Percentiles rank a stretch among this genome's conserved stretches.
Evolutionary conservation across 2,329 filamentous ascomycete genomes (phyloP).

Genomic region (Monilinia polystroma): DNA sequence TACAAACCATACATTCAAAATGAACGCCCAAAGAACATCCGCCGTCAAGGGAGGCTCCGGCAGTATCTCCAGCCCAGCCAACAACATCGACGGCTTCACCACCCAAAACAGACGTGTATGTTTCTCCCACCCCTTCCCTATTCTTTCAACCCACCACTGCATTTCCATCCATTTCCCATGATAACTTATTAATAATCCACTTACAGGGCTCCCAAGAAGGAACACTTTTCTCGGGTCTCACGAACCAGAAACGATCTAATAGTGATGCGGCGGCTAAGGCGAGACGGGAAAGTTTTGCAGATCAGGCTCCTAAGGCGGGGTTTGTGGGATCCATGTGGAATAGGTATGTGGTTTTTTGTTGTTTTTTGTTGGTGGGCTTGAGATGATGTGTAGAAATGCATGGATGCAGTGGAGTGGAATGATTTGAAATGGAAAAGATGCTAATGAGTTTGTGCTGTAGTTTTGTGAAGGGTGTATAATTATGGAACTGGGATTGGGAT

Average conservation of each 20-base stretch:
- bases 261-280: slow-evolving; percentile 41
- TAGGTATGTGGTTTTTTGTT: slow-evolving; percentile 31
- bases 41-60: slow-evolving; percentile 33
- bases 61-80: slow-evolving; percentile 31
- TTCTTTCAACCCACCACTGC: background rate
- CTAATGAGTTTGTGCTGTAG: background rate
- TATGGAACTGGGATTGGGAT: background rate
- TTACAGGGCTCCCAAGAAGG: slow-evolving; percentile 27
- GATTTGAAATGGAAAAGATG: background rate
- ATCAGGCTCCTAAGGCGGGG: slow-evolving; percentile 44
- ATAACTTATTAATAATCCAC: background rate
- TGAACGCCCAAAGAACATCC: slow-evolving; percentile 23
- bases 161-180: background rate
- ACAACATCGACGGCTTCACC: slow-evolving; percentile 29
- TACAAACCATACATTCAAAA: background rate
- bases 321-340: slow-evolving; percentile 41
- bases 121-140: background rate
- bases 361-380: background rate
- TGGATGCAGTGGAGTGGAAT: too few species aligned
- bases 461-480: background rate
- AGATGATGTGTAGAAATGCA: background rate
- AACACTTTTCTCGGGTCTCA: slow-evolving; percentile 42
- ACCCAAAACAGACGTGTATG: slow-evolving; percentile 30
- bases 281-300: slow-evolving; percentile 46
- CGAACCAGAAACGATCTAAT: slow-evolving; percentile 46